These are phyloP conservation scores for Phylloporus scabripes DNA, from an alignment of 768 basidiomycete genomes.

Conservation along the genomic window DNA sequence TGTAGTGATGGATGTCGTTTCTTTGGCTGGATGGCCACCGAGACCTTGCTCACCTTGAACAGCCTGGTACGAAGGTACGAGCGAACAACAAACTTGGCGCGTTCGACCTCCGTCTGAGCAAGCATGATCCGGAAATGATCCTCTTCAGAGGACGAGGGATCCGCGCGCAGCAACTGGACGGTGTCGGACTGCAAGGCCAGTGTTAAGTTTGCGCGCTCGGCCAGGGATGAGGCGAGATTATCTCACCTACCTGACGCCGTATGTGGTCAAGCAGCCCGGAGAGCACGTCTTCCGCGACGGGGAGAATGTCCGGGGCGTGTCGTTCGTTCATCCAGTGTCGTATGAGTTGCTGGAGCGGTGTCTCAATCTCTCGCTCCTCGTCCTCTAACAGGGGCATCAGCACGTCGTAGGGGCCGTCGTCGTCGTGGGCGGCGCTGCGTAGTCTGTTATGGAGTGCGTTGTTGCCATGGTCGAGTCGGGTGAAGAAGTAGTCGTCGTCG, in stretches of 20 bases:
- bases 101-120: constrained; percentile 90
- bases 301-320: constrained; percentile 73
- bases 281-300: constrained; percentile 65
- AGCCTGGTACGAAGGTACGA: constrained; percentile 85
- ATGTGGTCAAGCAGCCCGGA: constrained; percentile 67
- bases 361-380: constrained; percentile 45
- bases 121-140: constrained; percentile 92
- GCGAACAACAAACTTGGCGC: constrained; percentile 87
- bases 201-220: neutral
- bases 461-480: constrained; percentile 15
- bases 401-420: constrained; percentile 24
- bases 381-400: constrained; percentile 32
- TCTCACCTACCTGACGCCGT: constrained; percentile 65
- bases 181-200: constrained; percentile 55
- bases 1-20: constrained; percentile 25
- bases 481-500: constrained; percentile 28
- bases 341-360: constrained; percentile 63
- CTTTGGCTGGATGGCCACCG: neutral
- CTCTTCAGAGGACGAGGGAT: constrained; percentile 83
- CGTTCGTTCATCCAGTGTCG: constrained; percentile 86
- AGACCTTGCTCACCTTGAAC: constrained; percentile 58
- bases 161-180: constrained; percentile 69
- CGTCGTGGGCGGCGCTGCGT: constrained; percentile 31
- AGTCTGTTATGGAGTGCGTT: constrained; percentile 33
- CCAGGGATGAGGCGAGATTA: neutral